These are phyloP conservation scores for Candida manassasensis DNA, from an alignment of 805 yeast species.

Conservation along the genomic window DNA sequence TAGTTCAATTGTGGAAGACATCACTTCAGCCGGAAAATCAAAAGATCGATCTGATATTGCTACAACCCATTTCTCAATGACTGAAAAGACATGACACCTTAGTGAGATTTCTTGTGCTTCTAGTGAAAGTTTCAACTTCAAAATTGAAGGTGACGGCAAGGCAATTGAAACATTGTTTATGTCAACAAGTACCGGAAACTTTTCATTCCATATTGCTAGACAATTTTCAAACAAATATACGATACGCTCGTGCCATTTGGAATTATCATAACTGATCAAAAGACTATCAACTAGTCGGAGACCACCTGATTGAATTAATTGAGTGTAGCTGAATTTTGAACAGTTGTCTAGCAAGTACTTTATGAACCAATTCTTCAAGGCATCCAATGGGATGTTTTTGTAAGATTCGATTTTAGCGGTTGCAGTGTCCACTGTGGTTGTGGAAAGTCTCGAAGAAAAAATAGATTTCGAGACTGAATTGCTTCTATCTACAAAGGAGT, in stretches of 20 bases:
- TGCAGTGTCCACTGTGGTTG: slow-evolving; percentile 14
- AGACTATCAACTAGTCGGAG: slow-evolving; percentile 34
- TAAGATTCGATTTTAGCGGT: slow-evolving; percentile 16
- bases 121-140: slow-evolving; percentile 13
- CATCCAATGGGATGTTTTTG: slow-evolving; percentile 19
- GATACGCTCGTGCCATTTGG: slow-evolving; percentile 7
- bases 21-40: slow-evolving; percentile 29
- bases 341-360: slow-evolving; percentile 22
- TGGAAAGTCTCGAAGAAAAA: slow-evolving; percentile 2
- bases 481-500: slow-evolving; percentile 1
- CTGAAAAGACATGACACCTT: slow-evolving; percentile 23
- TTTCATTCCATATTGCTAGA: slow-evolving; percentile 20
- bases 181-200: slow-evolving; percentile 2
- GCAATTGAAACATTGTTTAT: slow-evolving; percentile 3
- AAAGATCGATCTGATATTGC: slow-evolving; percentile 31
- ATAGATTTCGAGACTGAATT: slow-evolving; percentile 7
- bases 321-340: slow-evolving; percentile 18
- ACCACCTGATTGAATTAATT: slow-evolving; percentile 27
- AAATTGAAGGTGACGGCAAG: slow-evolving; percentile 20
- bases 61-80: slow-evolving; percentile 42
- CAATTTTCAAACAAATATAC: slow-evolving; percentile 34
- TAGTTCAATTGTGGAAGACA: slow-evolving; percentile 29
- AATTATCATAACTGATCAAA: slow-evolving; percentile 16
- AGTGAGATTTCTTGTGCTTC: slow-evolving; percentile 16
- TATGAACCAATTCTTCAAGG: slow-evolving; percentile 24